These are phyloP conservation scores for Amaranthus palmeri DNA, from an alignment of 148 eudicot genomes.

Conservation along the genomic window DNA sequence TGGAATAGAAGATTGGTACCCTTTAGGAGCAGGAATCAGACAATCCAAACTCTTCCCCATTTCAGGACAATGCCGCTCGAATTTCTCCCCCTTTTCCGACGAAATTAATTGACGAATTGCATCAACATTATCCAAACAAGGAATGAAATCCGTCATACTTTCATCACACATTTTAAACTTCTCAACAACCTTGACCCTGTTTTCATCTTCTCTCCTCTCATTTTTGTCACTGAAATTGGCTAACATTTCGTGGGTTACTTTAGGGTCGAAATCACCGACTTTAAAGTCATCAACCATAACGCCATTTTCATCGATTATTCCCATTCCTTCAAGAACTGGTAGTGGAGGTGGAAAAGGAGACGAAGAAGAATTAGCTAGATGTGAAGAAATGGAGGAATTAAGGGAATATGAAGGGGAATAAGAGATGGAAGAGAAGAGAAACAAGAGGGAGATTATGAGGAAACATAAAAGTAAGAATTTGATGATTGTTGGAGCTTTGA, in stretches of 20 bases:
- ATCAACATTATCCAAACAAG: constrained; percentile 66
- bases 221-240: constrained; percentile 15
- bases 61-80: constrained; percentile 62
- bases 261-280: constrained; percentile 42
- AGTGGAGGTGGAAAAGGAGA: constrained; percentile 21
- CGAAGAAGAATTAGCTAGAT: constrained; percentile 13
- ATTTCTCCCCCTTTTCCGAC: constrained; percentile 41
- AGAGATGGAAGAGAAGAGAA: constrained; percentile 20
- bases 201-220: constrained; percentile 13
- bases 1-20: constrained; percentile 41
- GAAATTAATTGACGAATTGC: constrained; percentile 34
- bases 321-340: constrained; percentile 43
- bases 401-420: neutral
- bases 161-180: constrained; percentile 44
- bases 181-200: constrained; percentile 38
- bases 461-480: constrained; percentile 38
- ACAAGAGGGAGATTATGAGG: constrained; percentile 44
- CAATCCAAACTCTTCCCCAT: constrained; percentile 47
- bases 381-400: neutral
- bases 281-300: constrained; percentile 47
- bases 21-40: constrained; percentile 52
- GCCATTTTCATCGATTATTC: constrained; percentile 58
- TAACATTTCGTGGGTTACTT: constrained; percentile 15
- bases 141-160: constrained; percentile 46
- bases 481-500: constrained; percentile 23